Evolutionary conservation across 2,329 filamentous ascomycete species (phyloP).

Genomic region (Penicillium sp.): DNA sequence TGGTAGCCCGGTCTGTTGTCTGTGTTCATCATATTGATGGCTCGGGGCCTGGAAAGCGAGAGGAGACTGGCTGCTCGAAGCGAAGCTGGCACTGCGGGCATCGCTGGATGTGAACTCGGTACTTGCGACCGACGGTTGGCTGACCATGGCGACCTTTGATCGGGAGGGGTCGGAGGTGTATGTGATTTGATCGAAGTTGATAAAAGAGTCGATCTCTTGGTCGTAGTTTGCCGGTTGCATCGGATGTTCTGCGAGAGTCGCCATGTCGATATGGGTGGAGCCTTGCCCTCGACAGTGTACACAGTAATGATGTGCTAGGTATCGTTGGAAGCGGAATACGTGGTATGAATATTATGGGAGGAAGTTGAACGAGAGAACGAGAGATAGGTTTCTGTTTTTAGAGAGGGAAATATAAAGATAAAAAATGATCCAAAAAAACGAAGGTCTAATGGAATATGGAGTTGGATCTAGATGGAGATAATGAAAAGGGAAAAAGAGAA

Average conservation of each 20-base stretch:
- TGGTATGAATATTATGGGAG: neutral
- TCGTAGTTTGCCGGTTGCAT: constrained; percentile 38
- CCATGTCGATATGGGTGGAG: constrained; percentile 24
- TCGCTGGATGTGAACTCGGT: constrained; percentile 34
- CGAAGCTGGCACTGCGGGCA: constrained; percentile 35
- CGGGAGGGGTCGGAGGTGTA: constrained; percentile 40
- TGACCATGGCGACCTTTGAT: constrained; percentile 35
- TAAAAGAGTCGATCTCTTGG: constrained; percentile 46
- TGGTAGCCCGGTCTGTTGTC: constrained; percentile 90
- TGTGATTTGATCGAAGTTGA: constrained; percentile 46
- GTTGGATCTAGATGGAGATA: constrained; percentile 17
- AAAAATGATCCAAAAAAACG: constrained; percentile 8
- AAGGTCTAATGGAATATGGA: constrained; percentile 9
- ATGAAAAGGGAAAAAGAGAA: constrained; percentile 15
- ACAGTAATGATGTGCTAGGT: neutral
- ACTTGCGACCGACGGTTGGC: constrained; percentile 37
- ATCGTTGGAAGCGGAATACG: neutral
- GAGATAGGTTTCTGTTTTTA: neutral
- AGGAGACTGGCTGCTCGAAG: constrained; percentile 44
- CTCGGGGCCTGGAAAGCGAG: constrained; percentile 71
- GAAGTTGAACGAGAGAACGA: constrained; percentile 13
- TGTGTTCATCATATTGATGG: constrained; percentile 92
- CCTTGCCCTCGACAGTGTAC: neutral
- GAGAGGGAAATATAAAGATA: constrained; percentile 5
- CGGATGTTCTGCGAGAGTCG: constrained; percentile 37